These are phyloP conservation scores for Plasmopara muralis DNA, from an alignment of 352 stramenopile genomes.

Conservation along the genomic window DNA sequence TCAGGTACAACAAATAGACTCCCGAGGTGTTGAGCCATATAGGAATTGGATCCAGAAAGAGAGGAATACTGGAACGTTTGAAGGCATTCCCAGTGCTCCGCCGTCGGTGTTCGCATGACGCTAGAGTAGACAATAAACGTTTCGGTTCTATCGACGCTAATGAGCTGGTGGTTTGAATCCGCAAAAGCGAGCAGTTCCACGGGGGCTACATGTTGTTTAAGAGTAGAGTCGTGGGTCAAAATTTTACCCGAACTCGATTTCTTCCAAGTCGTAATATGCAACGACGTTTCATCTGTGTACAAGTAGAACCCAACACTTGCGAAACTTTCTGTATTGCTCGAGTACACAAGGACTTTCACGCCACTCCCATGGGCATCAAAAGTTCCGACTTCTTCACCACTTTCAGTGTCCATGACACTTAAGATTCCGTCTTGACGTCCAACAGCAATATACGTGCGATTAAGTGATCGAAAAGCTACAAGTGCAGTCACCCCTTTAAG, in stretches of 20 bases:
- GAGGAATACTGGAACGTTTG: conserved; percentile 30
- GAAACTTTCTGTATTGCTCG: conserved; percentile 38
- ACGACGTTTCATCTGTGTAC: conserved; percentile 59
- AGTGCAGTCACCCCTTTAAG: conserved; percentile 50
- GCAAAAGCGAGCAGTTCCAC: too few relatives aligned
- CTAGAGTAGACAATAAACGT: conserved; percentile 44
- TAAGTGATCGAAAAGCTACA: conserved; percentile 38
- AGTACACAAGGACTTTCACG: conserved; percentile 46
- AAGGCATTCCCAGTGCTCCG: conserved; percentile 43
- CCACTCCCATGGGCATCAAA: conserved; percentile 56
- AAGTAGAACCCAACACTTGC: conserved; percentile 54
- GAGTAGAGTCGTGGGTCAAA: conserved; percentile 21
- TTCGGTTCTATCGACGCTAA: conserved; percentile 43
- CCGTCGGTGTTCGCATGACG: conserved; percentile 36
- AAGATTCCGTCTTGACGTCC: conserved; percentile 53
- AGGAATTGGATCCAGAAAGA: too few relatives aligned
- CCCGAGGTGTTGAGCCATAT: too few relatives aligned
- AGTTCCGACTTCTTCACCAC: conserved; percentile 29
- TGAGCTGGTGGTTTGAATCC: conserved; percentile 39
- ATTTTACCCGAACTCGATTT: conserved; percentile 26
- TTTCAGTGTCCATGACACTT: conserved; percentile 49
- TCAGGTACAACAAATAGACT: too few relatives aligned
- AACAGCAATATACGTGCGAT: conserved; percentile 44
- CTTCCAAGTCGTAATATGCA: conserved; percentile 50
- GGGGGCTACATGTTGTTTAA: too few relatives aligned